A percentile compares a stretch with the other conserved stretches of the same genome.
Evolutionary conservation across 306 rosid species (phyloP).

Genomic region (Rosa lucieae): DNA sequence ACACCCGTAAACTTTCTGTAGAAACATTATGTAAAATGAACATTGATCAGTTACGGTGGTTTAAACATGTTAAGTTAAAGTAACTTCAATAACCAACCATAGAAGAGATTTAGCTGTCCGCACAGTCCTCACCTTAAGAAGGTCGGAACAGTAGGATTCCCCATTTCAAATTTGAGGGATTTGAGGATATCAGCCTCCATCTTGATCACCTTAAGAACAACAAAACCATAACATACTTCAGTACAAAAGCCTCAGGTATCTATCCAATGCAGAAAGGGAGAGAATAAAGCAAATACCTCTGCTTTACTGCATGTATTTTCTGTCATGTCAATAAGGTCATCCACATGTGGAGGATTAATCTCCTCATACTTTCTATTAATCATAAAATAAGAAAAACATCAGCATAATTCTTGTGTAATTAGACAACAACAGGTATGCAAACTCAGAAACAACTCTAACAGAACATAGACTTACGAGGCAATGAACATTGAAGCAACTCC

Average conservation of each 20-base stretch:
- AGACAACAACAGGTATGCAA: neutral
- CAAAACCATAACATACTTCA: neutral
- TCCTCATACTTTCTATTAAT: conserved; percentile 77
- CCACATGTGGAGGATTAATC: conserved; percentile 73
- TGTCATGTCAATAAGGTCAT: conserved; percentile 71
- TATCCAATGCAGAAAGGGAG: neutral
- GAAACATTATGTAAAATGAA: neutral
- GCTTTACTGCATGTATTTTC: conserved; percentile 74
- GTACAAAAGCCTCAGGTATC: neutral
- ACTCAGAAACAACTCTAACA: neutral
- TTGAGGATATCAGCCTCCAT: conserved; percentile 85
- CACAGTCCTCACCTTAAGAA: conserved; percentile 60
- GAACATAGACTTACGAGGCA: conserved; percentile 66
- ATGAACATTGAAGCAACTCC: conserved; percentile 79
- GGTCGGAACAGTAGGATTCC: conserved; percentile 73
- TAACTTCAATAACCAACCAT: neutral
- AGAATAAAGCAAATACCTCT: conserved; percentile 47
- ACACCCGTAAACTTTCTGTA: conserved; percentile 60
- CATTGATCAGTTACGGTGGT: neutral
- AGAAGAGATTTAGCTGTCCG: neutral
- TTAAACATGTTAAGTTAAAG: neutral
- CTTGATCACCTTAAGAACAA: conserved; percentile 49
- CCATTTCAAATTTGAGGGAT: conserved; percentile 77
- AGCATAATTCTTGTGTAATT: neutral
- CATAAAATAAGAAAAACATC: neutral